Percentiles rank a stretch among this genome's conserved stretches.
These are phyloP conservation scores for Acanthamoeba polyphaga DNA, from an alignment of 208 protist genomes.

Conservation along the genomic window DNA sequence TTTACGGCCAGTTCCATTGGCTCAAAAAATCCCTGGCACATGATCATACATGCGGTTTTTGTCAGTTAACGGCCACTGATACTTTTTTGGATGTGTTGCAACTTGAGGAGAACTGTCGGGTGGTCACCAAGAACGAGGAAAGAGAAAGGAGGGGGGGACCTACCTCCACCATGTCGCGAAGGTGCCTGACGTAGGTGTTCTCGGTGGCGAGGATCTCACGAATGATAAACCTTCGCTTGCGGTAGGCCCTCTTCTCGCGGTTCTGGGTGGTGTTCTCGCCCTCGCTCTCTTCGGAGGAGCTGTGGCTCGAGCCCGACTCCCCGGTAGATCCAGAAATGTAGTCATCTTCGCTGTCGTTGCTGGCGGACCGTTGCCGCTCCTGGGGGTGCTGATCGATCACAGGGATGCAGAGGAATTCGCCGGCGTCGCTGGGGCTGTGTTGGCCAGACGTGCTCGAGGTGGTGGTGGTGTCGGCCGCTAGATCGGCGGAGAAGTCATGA, in stretches of 20 bases:
- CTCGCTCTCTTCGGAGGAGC: background rate
- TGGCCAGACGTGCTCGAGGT: background rate
- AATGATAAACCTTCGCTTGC: background rate
- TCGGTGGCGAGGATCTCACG: conserved; percentile 32
- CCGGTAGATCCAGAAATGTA: background rate
- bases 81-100: background rate
- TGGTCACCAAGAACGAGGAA: background rate
- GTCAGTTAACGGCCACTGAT: background rate
- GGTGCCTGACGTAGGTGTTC: background rate
- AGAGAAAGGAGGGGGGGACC: background rate
- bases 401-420: background rate
- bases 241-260: conserved; percentile 4
- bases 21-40: background rate
- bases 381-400: background rate
- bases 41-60: background rate
- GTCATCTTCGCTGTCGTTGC: background rate
- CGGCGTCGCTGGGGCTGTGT: background rate
- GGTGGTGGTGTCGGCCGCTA: too few relatives aligned
- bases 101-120: too few relatives aligned
- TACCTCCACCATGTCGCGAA: conserved; percentile 46
- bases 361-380: background rate
- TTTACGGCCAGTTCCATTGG: background rate
- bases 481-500: background rate
- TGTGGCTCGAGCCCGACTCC: background rate
- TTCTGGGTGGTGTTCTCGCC: background rate